phyloP scores from a whole-genome alignment of 2,329 filamentous ascomycete genomes.

The Davidsoniella neocaledoniae region DNA sequence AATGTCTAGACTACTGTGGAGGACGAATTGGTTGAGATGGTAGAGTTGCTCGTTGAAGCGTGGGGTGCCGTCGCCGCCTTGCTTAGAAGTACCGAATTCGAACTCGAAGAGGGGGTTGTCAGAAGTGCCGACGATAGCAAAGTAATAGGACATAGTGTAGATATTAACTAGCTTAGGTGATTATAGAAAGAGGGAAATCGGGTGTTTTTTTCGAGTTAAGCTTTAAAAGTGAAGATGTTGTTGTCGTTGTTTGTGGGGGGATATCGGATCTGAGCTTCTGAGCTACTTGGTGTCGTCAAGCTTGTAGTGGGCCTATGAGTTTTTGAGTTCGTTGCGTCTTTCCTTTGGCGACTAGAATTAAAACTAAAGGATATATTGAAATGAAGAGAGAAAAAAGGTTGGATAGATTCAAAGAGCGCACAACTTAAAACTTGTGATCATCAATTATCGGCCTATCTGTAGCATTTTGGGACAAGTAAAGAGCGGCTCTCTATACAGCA shows the following conservation, averaged over 20 bases:
- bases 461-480: too few relatives aligned
- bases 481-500: too few relatives aligned
- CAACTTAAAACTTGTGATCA: too few relatives aligned
- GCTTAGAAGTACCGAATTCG: slow-evolving; percentile 92
- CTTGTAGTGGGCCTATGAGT: too few relatives aligned
- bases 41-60: slow-evolving; percentile 78
- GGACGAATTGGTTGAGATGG: slow-evolving; percentile 93
- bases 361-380: too few relatives aligned
- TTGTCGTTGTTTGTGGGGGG: not conserved
- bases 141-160: slow-evolving; percentile 81
- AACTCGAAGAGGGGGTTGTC: slow-evolving; percentile 95
- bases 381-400: too few relatives aligned
- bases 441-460: too few relatives aligned
- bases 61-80: slow-evolving; percentile 80
- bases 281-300: not conserved
- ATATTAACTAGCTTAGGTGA: not conserved
- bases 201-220: not conserved
- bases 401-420: too few relatives aligned
- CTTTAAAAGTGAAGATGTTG: too few relatives aligned
- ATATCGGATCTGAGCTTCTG: not conserved
- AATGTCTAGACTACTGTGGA: slow-evolving; percentile 85
- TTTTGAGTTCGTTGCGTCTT: too few relatives aligned
- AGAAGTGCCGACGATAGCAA: slow-evolving; percentile 86
- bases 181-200: not conserved
- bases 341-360: too few relatives aligned